Evolutionary conservation across 2,329 filamentous ascomycete genomes (phyloP).

Genomic region (Aspergillus latus): DNA sequence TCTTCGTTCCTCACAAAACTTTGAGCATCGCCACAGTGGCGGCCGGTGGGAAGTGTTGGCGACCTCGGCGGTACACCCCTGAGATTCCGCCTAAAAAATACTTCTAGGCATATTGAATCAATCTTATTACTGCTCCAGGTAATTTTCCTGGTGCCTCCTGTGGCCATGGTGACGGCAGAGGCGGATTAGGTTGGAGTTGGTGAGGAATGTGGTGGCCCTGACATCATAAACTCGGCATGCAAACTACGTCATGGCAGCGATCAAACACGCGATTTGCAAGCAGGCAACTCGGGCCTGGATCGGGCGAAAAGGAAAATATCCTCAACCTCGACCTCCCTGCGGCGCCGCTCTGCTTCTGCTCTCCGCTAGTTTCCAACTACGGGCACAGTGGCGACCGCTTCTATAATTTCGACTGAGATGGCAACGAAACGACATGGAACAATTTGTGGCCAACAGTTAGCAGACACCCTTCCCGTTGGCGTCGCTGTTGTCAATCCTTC

Average conservation of each 20-base stretch:
- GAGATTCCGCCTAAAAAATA: too few relatives aligned
- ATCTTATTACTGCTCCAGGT: too few relatives aligned
- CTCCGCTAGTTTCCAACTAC: not conserved
- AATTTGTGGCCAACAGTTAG: slow-evolving; percentile 27
- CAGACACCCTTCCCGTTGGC: slow-evolving; percentile 27
- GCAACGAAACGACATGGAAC: not conserved
- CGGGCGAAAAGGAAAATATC: not conserved
- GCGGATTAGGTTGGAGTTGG: too few relatives aligned
- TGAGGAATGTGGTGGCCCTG: not conserved
- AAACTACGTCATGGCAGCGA: not conserved
- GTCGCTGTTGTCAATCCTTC: slow-evolving; percentile 23
- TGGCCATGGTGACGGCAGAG: too few relatives aligned
- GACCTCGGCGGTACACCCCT: too few relatives aligned
- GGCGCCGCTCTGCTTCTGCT: not conserved
- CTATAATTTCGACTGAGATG: too few relatives aligned
- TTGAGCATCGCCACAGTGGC: too few relatives aligned
- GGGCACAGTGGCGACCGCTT: not conserved
- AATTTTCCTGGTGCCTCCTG: too few relatives aligned
- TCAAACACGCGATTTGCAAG: not conserved
- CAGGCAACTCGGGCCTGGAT: not conserved
- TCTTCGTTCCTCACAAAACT: too few relatives aligned
- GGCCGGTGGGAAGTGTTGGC: too few relatives aligned
- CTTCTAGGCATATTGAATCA: too few relatives aligned
- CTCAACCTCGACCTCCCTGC: not conserved
- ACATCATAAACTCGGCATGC: not conserved